Conservation (phyloP, 129 eudicot genomes). For the Flaveria robusta region DNA sequence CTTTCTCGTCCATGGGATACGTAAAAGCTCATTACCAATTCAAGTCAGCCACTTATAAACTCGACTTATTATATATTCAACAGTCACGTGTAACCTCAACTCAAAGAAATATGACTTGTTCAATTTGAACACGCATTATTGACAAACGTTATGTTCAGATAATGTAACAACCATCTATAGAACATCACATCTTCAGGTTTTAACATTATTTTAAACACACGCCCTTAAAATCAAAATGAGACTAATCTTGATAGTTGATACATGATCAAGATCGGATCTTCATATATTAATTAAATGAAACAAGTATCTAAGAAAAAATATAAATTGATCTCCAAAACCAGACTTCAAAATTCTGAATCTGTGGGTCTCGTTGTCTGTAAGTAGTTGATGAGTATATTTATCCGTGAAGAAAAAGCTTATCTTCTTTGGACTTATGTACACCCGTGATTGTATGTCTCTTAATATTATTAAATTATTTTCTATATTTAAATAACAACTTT, state of each 20-base stretch:
- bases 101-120: not conserved
- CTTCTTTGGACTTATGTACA: conserved; percentile 24
- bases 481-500: not conserved
- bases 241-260: not conserved
- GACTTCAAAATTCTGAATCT: conserved; percentile 19
- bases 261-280: not conserved
- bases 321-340: conserved; percentile 19
- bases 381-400: conserved; percentile 23
- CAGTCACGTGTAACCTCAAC: not conserved
- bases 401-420: conserved; percentile 31
- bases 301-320: not conserved
- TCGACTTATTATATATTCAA: not conserved
- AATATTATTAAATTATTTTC: conserved; percentile 4
- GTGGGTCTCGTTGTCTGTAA: conserved; percentile 32
- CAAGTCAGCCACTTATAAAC: not conserved
- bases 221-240: not conserved
- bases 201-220: not conserved
- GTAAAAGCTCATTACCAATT: not conserved
- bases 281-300: not conserved
- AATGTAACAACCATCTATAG: not conserved
- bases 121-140: not conserved
- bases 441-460: conserved; percentile 27
- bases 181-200: not conserved
- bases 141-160: not conserved
- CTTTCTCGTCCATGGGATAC: not conserved